Conservation (phyloP, 805 yeast genomes). For the Zygotorulaspora chibaensis region DNA sequence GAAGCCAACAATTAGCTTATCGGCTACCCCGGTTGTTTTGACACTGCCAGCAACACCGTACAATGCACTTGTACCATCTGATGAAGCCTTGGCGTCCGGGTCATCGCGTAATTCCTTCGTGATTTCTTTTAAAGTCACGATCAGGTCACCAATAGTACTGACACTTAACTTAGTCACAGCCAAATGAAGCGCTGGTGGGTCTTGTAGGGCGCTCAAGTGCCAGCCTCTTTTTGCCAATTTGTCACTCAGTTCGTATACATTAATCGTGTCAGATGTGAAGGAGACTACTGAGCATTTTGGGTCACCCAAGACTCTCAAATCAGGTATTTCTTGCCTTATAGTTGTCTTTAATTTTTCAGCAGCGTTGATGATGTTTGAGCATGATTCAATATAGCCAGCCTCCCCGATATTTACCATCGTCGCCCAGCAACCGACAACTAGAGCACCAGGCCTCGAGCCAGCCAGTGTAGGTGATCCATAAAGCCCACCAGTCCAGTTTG, state of each 20-base stretch:
- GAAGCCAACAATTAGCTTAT: slow-evolving; percentile 70
- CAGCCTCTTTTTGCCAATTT: slow-evolving; percentile 54
- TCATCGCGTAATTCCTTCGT: slow-evolving; percentile 41
- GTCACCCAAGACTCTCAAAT: slow-evolving; percentile 72
- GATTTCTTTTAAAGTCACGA: slow-evolving; percentile 45
- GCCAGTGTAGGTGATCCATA: slow-evolving; percentile 97
- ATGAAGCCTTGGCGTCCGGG: slow-evolving; percentile 27
- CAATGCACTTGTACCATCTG: slow-evolving; percentile 76
- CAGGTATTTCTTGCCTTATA: slow-evolving; percentile 46
- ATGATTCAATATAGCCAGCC: slow-evolving; percentile 69
- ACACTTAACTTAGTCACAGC: slow-evolving; percentile 77
- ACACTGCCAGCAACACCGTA: slow-evolving; percentile 96
- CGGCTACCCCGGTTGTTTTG: slow-evolving; percentile 78
- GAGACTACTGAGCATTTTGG: slow-evolving; percentile 81
- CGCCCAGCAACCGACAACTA: slow-evolving; percentile 98
- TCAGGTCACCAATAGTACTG: slow-evolving; percentile 55
- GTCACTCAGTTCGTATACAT: slow-evolving; percentile 80
- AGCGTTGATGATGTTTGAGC: slow-evolving; percentile 62
- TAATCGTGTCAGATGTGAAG: slow-evolving; percentile 57
- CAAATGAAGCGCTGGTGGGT: slow-evolving; percentile 86
- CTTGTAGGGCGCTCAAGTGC: slow-evolving; percentile 85
- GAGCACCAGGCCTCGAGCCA: slow-evolving; percentile 95
- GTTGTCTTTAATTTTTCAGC: slow-evolving; percentile 54
- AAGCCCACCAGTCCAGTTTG: slow-evolving; percentile 92
- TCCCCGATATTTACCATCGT: slow-evolving; percentile 78